Evolutionary conservation across 2,329 filamentous ascomycete genomes (phyloP), one percentile per base, ranked within the genome.

Genomic region (Trichoderma polysporum): DNA sequence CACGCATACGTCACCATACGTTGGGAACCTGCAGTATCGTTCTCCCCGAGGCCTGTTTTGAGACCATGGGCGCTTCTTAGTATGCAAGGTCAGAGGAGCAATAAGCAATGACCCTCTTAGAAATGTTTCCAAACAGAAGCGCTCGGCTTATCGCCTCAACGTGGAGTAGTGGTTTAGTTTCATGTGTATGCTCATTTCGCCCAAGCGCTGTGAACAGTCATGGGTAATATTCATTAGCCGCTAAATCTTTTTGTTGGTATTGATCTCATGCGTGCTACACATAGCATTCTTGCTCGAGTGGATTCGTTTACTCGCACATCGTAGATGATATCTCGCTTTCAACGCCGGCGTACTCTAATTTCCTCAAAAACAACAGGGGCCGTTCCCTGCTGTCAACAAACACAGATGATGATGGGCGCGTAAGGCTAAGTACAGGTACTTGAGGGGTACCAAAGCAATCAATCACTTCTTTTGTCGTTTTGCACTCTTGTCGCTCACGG

Each of bases 401-500:
- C 8, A 25, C 9, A 8, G 22, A 50, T 65, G 52, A 35, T 53
- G 35, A 29, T 69, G 69, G 67, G 68, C 68, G 71, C 67, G 67
- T 70, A 68, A 41, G 15, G 15, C 45, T 15, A 70, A 27, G 70
- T 70, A 71, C 61, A 70, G 68, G 69, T 76, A 74, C 72, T 66
- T 72, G 10, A 39, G 47, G 52, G 65, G 60, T 71, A 73, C 72
- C 45, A 25, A 19, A 27, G 41, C 41, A 22, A 45, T 45, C n/a
- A 19, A 49, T 69, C 72, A 78, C 69, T 86, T 88, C 79, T 85
- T 87, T 71, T 84, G 83, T 68, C 85, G 80, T 76, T 88, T 88
- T 3, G 78, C 73, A 71, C 83, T 86, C 78, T 86, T 87, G 68
- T 92, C 89, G 75, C 90, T 93, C 6, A 81, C 80, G 17, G 83